A percentile compares a stretch with the other conserved stretches of the same genome.
phyloP scores from a whole-genome alignment of 352 stramenopile genomes.

The Pythium phragmitis region DNA sequence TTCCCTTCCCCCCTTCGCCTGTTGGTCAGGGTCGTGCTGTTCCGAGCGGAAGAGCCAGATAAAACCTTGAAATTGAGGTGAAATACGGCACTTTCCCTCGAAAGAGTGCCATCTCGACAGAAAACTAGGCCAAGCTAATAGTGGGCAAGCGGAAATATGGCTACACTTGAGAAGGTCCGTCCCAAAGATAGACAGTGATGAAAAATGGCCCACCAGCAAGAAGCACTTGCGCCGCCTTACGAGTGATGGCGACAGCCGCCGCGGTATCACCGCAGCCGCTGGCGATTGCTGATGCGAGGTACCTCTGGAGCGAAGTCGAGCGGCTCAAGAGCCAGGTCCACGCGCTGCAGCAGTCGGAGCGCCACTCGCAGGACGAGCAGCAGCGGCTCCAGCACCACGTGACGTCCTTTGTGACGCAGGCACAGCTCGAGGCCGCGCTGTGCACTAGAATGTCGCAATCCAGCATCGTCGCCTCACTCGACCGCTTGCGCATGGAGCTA shows the following conservation, averaged over 20 bases:
- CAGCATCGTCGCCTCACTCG: slow-evolving; percentile 34
- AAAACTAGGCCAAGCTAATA: slow-evolving; percentile 10
- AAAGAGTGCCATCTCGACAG: not conserved
- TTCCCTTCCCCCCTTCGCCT: slow-evolving; percentile 1
- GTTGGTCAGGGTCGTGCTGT: slow-evolving; percentile 1
- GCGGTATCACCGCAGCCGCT: slow-evolving; percentile 3
- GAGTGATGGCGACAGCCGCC: not conserved
- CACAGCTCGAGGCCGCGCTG: slow-evolving; percentile 59
- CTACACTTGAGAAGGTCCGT: slow-evolving; percentile 11
- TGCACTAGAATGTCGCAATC: slow-evolving; percentile 56
- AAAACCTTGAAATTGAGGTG: slow-evolving; percentile 23
- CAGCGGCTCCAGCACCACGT: slow-evolving; percentile 36
- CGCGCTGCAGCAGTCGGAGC: slow-evolving; percentile 35
- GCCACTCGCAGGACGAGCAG: slow-evolving; percentile 32
- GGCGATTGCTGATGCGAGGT: slow-evolving; percentile 39
- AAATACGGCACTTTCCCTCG: slow-evolving; percentile 5
- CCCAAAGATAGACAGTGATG: not conserved
- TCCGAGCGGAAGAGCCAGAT: slow-evolving; percentile 3
- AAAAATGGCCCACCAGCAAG: not conserved
- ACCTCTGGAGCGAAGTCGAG: slow-evolving; percentile 61
- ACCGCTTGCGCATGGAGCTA: slow-evolving; percentile 37
- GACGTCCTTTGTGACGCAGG: slow-evolving; percentile 49
- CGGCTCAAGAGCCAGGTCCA: slow-evolving; percentile 53
- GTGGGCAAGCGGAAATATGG: slow-evolving; percentile 1
- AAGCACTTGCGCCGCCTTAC: not conserved